A percentile compares a stretch with the other conserved stretches of the same genome.
phyloP scores from a whole-genome alignment of 108 stramenopile genomes.

The Epithemia pelagica region DNA sequence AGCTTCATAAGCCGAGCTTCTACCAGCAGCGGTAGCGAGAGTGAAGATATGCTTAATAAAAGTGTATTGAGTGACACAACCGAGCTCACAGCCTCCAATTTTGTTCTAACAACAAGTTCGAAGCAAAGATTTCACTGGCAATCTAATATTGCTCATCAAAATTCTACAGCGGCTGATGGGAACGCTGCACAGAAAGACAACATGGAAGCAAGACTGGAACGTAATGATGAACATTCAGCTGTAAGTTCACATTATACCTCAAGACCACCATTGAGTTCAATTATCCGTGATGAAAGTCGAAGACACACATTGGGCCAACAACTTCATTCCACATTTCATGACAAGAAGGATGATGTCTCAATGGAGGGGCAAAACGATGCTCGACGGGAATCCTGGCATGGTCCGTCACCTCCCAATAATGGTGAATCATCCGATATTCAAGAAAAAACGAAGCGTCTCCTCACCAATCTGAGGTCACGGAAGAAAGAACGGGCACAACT shows the following conservation, averaged over 20 bases:
- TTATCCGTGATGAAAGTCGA: not conserved
- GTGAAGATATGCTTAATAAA: conserved; percentile 35
- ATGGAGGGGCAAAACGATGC: not conserved
- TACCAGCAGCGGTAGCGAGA: conserved; percentile 18
- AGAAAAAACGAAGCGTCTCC: not conserved
- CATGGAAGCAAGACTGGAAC: not conserved
- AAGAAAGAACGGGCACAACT: not conserved
- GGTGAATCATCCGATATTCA: not conserved
- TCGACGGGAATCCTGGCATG: not conserved
- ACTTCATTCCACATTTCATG: not conserved
- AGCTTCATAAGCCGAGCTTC: conserved; percentile 28
- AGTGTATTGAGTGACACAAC: conserved; percentile 70
- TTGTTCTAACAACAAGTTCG: conserved; percentile 45
- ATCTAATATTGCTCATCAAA: not conserved
- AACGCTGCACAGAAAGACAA: no score
- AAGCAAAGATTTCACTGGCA: conserved; percentile 9
- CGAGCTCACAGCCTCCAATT: conserved; percentile 69
- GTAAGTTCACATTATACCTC: not conserved
- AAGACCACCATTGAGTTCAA: not conserved
- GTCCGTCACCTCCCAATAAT: not conserved
- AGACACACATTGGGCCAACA: not conserved
- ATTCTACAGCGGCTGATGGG: no score
- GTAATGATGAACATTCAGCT: not conserved
- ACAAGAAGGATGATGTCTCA: not conserved
- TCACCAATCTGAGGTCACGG: not conserved